Conservation (phyloP, 2,329 filamentous ascomycete genomes). For the Epichloe scottii region DNA sequence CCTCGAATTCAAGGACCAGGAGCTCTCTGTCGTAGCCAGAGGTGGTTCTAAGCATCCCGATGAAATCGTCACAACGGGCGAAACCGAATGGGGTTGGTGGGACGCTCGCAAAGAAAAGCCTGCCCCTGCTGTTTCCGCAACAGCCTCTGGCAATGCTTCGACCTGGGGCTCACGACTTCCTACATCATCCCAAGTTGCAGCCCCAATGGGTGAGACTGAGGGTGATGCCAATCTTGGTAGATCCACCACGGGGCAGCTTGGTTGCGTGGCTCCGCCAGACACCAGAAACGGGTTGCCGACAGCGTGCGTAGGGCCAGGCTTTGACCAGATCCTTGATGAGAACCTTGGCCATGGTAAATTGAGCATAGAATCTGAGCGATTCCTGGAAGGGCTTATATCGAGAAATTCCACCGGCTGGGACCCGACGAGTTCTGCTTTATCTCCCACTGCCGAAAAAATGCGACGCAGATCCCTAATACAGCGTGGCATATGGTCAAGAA, state of each 20-base stretch:
- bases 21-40: slow-evolving; percentile 9
- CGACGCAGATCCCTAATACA: slow-evolving; percentile 3
- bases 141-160: background rate
- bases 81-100: slow-evolving; percentile 17
- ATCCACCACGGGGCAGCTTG: background rate
- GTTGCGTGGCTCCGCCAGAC: background rate
- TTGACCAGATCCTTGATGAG: slow-evolving; percentile 4
- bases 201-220: background rate
- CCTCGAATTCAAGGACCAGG: slow-evolving; percentile 8
- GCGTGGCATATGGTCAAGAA: slow-evolving; percentile 4
- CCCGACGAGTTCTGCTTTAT: background rate
- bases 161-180: background rate
- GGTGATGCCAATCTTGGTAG: too few species aligned
- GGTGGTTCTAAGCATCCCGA: slow-evolving; percentile 12
- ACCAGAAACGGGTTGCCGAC: slow-evolving; percentile 1
- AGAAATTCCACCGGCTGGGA: background rate
- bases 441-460: background rate
- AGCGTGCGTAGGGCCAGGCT: slow-evolving; percentile 3
- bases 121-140: background rate
- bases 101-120: slow-evolving; percentile 3
- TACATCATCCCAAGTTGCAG: background rate
- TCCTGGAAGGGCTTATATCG: slow-evolving; percentile 4
- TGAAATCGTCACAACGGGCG: slow-evolving; percentile 11
- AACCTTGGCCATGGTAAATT: slow-evolving; percentile 2
- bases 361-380: slow-evolving; percentile 7